Evolutionary conservation across 768 basidiomycete species (phyloP), one percentile per base, ranked within the genome.

Genomic region (Termitomyces sp.): DNA sequence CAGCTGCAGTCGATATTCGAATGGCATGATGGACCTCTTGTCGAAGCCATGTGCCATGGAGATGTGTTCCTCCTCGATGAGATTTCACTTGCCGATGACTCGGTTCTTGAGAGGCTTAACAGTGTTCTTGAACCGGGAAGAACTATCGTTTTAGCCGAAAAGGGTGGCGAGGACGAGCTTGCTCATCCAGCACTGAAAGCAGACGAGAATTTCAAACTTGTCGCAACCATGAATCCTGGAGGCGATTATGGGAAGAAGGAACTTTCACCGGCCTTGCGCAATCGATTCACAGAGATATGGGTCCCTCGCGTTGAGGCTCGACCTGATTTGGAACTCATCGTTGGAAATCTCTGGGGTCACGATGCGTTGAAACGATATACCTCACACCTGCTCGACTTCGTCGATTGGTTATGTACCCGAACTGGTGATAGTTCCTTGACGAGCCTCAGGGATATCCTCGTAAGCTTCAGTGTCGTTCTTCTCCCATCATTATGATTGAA

Each of bases 231-330:
- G 97, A 99, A 99, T 68, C 97, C 97, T 0, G 97, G 97, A 19
- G 97, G 97, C 14, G 97, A 99, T 66, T 98, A 95, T 64, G 97
- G 97, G 23, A 99, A 99, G 77, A 99, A 98, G 68, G 97, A 99
- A 67, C 76, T 99, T 2, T 98, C 97, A 1, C 96, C 95, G 32
- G 97, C 97, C 0, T 76, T 99, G 39, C 85, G 97, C 19, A 99
- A 98, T 72, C 85, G 97, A 5, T 99, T 99, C 73, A 99, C 97
- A 3, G 97, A 99, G 69, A 96, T 99, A 32, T 99, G 97, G 96
- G 97, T 99, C 0, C 95, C 96, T 3, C 74, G 85, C 17, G 81
- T 98, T 30, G 84, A 90, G 55, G 78, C 84, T 57, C 77, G 84
- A 17, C 64, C 67, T 5, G 97, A 99, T 67, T 73, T 96, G 7